These are phyloP conservation scores for Colletotrichum sp. DNA, from an alignment of 2,329 filamentous ascomycete species.

Conservation along the genomic window DNA sequence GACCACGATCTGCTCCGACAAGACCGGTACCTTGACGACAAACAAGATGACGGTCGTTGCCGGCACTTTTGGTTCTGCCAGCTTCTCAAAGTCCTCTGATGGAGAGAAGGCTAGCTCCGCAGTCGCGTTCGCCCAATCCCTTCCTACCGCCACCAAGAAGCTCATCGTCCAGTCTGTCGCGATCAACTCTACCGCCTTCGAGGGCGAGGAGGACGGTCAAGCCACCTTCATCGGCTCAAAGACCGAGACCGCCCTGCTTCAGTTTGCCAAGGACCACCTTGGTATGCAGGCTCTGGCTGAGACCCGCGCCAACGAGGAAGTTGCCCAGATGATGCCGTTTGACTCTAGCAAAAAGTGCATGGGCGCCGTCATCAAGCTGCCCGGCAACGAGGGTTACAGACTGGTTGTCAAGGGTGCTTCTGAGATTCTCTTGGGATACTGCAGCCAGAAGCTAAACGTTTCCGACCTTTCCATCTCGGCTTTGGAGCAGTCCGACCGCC, in stretches of 20 bases:
- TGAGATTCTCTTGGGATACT: slow-evolving; percentile 56
- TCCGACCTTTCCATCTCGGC: slow-evolving; percentile 59
- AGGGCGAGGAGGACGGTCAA: slow-evolving; percentile 50
- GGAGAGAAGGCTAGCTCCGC: slow-evolving; percentile 27
- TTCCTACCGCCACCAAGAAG: slow-evolving; percentile 31
- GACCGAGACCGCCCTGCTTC: slow-evolving; percentile 60
- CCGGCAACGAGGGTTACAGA: slow-evolving; percentile 46
- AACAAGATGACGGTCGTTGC: slow-evolving; percentile 80
- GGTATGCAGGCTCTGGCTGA: slow-evolving; percentile 52
- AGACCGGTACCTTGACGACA: slow-evolving; percentile 69
- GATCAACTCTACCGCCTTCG: slow-evolving; percentile 65
- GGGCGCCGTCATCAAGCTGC: slow-evolving; percentile 57
- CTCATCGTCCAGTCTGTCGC: slow-evolving; percentile 47
- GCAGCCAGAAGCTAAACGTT: slow-evolving; percentile 43
- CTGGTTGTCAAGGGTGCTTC: slow-evolving; percentile 62
- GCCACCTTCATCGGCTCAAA: slow-evolving; percentile 59
- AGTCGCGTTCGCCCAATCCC: slow-evolving; percentile 23
- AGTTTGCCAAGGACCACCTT: slow-evolving; percentile 54
- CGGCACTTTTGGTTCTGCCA: slow-evolving; percentile 61
- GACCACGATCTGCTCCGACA: slow-evolving; percentile 79
- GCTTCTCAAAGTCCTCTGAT: slow-evolving; percentile 35
- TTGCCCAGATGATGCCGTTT: slow-evolving; percentile 57
- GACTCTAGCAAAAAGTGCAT: slow-evolving; percentile 62
- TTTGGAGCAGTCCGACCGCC: slow-evolving; percentile 46
- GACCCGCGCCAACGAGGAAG: slow-evolving; percentile 48